Conservation (phyloP, 1,284 basidiomycete species). For the Rhizoctonia solani region DNA sequence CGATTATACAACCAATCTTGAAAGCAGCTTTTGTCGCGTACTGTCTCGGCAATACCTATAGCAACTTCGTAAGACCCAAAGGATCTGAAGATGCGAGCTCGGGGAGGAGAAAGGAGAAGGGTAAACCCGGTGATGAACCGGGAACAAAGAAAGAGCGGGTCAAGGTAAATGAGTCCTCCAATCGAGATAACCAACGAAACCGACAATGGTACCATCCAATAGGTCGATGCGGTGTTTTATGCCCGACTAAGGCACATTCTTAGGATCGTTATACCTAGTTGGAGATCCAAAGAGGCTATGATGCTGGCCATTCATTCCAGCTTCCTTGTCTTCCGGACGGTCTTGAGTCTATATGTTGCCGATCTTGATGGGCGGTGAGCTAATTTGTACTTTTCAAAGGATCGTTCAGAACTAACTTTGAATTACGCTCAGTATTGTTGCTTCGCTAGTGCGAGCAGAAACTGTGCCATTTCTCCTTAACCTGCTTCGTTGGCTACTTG, state of each 20-base stretch:
- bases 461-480: slow-evolving; percentile 81
- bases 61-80: slow-evolving; percentile 52
- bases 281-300: slow-evolving; percentile 83
- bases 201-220: slow-evolving; percentile 7
- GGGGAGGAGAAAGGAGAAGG: slow-evolving; percentile 51
- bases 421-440: slow-evolving; percentile 73
- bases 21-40: slow-evolving; percentile 68
- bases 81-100: slow-evolving; percentile 52
- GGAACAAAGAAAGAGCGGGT: slow-evolving; percentile 66
- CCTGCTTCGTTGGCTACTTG: slow-evolving; percentile 86
- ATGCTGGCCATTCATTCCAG: slow-evolving; percentile 86
- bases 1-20: slow-evolving; percentile 67
- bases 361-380: slow-evolving; percentile 88
- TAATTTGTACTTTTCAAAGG: slow-evolving; percentile 3
- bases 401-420: background rate
- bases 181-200: slow-evolving; percentile 29
- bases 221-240: slow-evolving; percentile 92
- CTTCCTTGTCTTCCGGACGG: slow-evolving; percentile 86
- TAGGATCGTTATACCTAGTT: slow-evolving; percentile 85
- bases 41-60: slow-evolving; percentile 51
- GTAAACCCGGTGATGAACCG: slow-evolving; percentile 50
- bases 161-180: slow-evolving; percentile 1
- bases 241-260: slow-evolving; percentile 77
- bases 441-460: slow-evolving; percentile 89
- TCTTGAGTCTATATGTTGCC: slow-evolving; percentile 94